Evolutionary conservation across 1,139 yeast genomes (phyloP).

Genomic region (Ogataea hybrid): DNA sequence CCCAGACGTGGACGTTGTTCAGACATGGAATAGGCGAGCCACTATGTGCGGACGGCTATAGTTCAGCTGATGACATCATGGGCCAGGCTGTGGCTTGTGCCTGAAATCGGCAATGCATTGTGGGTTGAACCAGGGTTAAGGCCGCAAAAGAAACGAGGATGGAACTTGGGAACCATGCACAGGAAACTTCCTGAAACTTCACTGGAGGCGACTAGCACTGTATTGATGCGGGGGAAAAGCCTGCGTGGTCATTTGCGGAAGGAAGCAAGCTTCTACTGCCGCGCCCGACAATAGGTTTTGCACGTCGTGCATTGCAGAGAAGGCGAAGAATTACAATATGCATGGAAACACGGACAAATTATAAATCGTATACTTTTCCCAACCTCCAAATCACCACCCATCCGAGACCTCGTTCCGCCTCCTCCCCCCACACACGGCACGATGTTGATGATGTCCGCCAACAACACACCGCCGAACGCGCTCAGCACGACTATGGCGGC

Average conservation of each 20-base stretch:
- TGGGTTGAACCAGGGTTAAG: too few relatives aligned
- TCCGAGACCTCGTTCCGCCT: not conserved
- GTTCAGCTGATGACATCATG: not conserved
- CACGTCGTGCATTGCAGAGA: not conserved
- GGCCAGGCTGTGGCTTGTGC: not conserved
- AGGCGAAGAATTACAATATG: not conserved
- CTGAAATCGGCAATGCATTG: not conserved
- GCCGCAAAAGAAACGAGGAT: not conserved
- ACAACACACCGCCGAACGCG: conserved; percentile 7
- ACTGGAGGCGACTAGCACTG: not conserved
- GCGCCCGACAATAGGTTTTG: not conserved
- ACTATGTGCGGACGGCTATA: not conserved
- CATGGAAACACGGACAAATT: not conserved
- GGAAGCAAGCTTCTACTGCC: not conserved
- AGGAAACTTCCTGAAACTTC: not conserved
- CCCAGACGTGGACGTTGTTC: not conserved
- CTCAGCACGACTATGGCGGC: conserved; percentile 4
- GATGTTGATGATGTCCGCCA: conserved; percentile 15
- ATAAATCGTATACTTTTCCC: not conserved
- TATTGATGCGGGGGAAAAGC: not conserved
- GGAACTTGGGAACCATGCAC: not conserved
- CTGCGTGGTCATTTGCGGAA: not conserved
- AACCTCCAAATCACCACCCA: not conserved
- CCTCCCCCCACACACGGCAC: not conserved
- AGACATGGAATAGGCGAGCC: not conserved